Base-by-base conservation (phyloP, 208 protist species). In the Leptomonas pyrrhocoris region DNA sequence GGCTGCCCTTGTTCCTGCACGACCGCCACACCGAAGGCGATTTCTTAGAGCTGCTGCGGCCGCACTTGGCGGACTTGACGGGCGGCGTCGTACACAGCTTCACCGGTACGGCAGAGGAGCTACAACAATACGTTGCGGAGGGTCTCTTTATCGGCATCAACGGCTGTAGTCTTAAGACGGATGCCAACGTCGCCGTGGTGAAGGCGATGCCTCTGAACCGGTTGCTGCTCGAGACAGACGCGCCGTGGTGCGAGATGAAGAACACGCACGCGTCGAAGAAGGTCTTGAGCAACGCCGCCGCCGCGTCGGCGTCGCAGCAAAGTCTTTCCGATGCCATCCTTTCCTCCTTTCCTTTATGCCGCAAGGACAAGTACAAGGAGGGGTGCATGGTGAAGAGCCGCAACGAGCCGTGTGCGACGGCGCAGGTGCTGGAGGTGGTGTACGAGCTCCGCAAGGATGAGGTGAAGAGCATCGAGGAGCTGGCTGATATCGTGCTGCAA, bases 31-130 rank as follows among this genome's bases (percentile, higher is more conserved):
- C 94, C 0, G 77, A 58, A 16, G 77, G 81, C 8, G 96, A 98
- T 66, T 97, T 99, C 34, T 64, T 81, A 23, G 30, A 72, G 31
- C 56, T 97, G 27, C 64, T 98, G 21, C 0, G 27, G 21, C 73
- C 74, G 57, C 55, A 94, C 62, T 60, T 68, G 40, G 36, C 85
- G 13, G 65, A 84, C 16, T 70, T 96, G 30, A 31, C 2, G 9
- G 78, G 80, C n/a, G 93, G 93, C 19, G 96, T 98, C 15, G 95
- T 98, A 36, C 98, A 99, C 80, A 98, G 92, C 48, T 99, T 98
- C 80, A 97, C 92, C 9, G 97, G 96, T 19, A 89, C 81, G n/a
- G 15, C 34, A 7, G 79, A 88, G 40, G 94, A 98, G 48, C 58
- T 96, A 11, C 64, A 93, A 6, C 58, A 59, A 34, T 76, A 98